Evolutionary conservation across 129 eudicot genomes (phyloP).

Genomic region (Chrysanthemum makinoi): DNA sequence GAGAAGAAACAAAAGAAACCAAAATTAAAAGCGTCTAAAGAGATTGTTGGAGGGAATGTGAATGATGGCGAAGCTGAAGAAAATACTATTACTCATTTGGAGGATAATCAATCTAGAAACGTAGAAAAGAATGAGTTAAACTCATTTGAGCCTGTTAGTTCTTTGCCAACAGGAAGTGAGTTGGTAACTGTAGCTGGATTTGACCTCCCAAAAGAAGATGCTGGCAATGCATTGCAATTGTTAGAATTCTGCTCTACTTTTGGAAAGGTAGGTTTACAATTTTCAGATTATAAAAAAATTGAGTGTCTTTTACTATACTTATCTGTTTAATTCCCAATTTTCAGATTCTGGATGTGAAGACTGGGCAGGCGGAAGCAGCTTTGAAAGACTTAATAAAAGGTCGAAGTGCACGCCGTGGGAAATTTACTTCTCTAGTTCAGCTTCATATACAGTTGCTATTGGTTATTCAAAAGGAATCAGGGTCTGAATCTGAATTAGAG

Average conservation of each 20-base stretch:
- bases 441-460: constrained; percentile 67
- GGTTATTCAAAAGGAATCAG: constrained; percentile 46
- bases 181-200: constrained; percentile 54
- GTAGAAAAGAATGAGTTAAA: constrained; percentile 18
- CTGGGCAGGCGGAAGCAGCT: constrained; percentile 59
- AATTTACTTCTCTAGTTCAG: constrained; percentile 50
- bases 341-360: constrained; percentile 60
- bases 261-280: constrained; percentile 58
- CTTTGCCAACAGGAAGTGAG: constrained; percentile 59
- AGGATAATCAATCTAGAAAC: constrained; percentile 15
- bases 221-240: constrained; percentile 80
- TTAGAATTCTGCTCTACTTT: constrained; percentile 83
- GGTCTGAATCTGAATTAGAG: constrained; percentile 35
- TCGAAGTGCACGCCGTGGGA: constrained; percentile 54
- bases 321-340: neutral
- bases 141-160: constrained; percentile 26
- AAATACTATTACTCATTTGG: neutral
- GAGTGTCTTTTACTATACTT: neutral
- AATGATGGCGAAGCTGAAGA: neutral
- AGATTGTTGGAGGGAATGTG: constrained; percentile 13
- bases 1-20: constrained; percentile 28
- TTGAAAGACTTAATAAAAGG: constrained; percentile 65
- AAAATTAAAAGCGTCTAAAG: constrained; percentile 31
- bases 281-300: neutral
- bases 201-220: constrained; percentile 66